Percentiles rank a stretch among this genome's conserved stretches.
phyloP scores from a whole-genome alignment of 108 stramenopile genomes.

The Parmales sp. region DNA sequence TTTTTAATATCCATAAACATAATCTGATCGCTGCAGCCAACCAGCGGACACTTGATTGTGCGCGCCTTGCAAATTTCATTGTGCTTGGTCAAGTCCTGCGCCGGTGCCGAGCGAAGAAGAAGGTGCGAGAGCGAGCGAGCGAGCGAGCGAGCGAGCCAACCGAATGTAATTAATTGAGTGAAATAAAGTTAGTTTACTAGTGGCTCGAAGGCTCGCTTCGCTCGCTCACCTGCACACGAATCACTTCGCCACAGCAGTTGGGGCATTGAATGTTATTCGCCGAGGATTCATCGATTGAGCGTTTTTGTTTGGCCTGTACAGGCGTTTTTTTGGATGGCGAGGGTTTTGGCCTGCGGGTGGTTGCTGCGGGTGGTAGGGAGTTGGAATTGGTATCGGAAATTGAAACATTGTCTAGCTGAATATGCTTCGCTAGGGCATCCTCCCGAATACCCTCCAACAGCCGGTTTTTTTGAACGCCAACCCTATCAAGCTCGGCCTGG shows the following conservation, averaged over 20 bases:
- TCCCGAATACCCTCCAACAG: background rate
- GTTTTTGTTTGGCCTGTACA: background rate
- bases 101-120: too few relatives aligned
- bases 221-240: too few relatives aligned
- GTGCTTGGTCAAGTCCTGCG: background rate
- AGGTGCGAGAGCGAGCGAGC: too few relatives aligned
- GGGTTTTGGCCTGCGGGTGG: background rate
- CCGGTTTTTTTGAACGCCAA: background rate
- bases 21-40: background rate
- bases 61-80: background rate
- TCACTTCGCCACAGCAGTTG: slow-evolving; percentile 1
- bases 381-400: background rate
- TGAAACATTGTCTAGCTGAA: background rate
- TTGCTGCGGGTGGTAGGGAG: background rate
- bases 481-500: background rate
- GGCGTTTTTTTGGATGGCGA: background rate
- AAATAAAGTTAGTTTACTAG: too few relatives aligned
- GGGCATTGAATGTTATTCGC: slow-evolving; percentile 2
- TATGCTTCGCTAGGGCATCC: background rate
- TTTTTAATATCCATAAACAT: background rate
- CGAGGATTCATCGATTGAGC: background rate
- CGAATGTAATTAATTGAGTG: too few relatives aligned
- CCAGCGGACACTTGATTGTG: background rate
- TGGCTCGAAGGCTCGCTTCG: too few relatives aligned
- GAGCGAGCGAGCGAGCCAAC: too few relatives aligned